Evolutionary conservation across 306 rosid genomes (phyloP).

Genomic region (Glycine tomentella): DNA sequence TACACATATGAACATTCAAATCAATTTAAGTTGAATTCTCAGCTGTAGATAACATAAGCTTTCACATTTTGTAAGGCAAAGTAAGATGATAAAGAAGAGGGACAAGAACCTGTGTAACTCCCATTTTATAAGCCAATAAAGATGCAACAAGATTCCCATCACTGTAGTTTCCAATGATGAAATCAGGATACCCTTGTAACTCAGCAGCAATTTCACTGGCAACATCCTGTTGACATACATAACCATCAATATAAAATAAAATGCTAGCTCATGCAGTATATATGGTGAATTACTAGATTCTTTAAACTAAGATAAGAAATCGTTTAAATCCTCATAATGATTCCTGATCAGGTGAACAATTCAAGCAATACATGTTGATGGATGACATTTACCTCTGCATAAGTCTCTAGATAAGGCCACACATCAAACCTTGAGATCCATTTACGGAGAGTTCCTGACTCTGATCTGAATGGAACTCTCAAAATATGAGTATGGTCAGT

Average conservation of each 20-base stretch:
- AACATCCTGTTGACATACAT: constrained; percentile 66
- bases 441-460: constrained; percentile 73
- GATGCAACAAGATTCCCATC: constrained; percentile 97
- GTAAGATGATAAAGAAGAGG: constrained; percentile 27
- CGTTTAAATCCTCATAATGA: constrained; percentile 5
- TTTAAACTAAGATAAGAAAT: constrained; percentile 15
- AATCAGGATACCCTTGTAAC: constrained; percentile 84
- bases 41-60: constrained; percentile 9
- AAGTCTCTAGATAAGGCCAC: constrained; percentile 93
- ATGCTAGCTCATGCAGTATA: constrained; percentile 4
- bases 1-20: constrained; percentile 50
- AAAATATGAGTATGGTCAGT: constrained; percentile 81
- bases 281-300: not conserved
- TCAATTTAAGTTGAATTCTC: constrained; percentile 39
- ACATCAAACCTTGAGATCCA: constrained; percentile 99
- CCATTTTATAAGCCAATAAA: constrained; percentile 87
- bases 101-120: constrained; percentile 82
- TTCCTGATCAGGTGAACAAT: constrained; percentile 22
- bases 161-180: constrained; percentile 95
- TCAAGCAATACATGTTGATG: constrained; percentile 7
- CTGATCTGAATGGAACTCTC: constrained; percentile 92
- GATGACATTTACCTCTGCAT: constrained; percentile 73
- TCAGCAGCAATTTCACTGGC: constrained; percentile 83
- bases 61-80: constrained; percentile 27
- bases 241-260: constrained; percentile 40